Conservation (phyloP, 2,329 filamentous ascomycete species). For the Diplodia seriata region DNA sequence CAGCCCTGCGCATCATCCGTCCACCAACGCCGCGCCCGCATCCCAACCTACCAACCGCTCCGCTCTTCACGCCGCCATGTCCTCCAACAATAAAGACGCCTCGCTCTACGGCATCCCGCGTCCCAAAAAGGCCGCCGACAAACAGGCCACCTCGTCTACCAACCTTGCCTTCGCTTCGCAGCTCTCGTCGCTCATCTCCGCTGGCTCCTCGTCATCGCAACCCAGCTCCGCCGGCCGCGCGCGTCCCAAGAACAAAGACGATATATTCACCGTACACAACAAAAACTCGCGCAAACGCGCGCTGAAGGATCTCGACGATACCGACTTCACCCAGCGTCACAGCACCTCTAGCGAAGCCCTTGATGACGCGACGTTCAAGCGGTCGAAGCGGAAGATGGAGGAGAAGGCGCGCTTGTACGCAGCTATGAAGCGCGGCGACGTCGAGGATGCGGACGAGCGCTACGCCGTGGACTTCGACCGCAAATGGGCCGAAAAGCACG, state of each 20-base stretch:
- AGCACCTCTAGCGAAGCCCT: constrained; percentile 67
- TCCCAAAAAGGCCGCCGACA: constrained; percentile 68
- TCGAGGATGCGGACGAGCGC: constrained; percentile 68
- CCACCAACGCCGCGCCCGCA: background rate
- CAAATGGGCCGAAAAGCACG: constrained; percentile 83
- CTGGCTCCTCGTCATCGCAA: constrained; percentile 54
- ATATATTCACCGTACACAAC: constrained; percentile 73
- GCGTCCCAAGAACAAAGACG: constrained; percentile 66
- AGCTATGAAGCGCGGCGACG: constrained; percentile 86
- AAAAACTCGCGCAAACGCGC: constrained; percentile 68
- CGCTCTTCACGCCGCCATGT: constrained; percentile 9
- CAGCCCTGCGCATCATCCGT: background rate
- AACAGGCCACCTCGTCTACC: constrained; percentile 72
- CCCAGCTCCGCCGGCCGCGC: constrained; percentile 57
- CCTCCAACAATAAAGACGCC: constrained; percentile 58
- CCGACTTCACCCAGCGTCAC: constrained; percentile 68
- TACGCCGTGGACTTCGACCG: constrained; percentile 89
- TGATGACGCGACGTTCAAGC: constrained; percentile 64
- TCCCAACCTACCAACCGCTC: background rate
- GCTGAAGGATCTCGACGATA: constrained; percentile 62
- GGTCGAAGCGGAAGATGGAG: constrained; percentile 82
- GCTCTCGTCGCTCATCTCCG: constrained; percentile 79
- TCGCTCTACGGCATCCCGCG: constrained; percentile 79
- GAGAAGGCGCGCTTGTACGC: constrained; percentile 89
- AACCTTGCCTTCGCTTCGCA: constrained; percentile 87